These are phyloP conservation scores for Cercospora brassicicola DNA, from an alignment of 2,329 filamentous ascomycete species.

Conservation along the genomic window DNA sequence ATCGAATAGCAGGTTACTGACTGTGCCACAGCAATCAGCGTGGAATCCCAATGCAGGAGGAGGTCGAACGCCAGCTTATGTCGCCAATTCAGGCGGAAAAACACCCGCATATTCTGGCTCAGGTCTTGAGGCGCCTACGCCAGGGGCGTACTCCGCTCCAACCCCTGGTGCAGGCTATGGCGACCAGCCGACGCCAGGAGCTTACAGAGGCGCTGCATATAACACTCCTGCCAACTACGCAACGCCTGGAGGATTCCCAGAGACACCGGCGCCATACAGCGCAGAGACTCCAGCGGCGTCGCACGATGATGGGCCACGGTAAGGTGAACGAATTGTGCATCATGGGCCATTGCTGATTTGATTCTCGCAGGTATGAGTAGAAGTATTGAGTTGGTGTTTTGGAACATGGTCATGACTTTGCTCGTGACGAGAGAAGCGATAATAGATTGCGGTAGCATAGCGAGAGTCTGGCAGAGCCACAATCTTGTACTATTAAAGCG, in stretches of 20 bases:
- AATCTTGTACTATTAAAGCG: constrained; percentile 4
- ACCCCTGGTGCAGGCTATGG: constrained; percentile 42
- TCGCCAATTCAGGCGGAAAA: constrained; percentile 62
- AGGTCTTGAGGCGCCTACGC: constrained; percentile 64
- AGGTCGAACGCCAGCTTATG: constrained; percentile 55
- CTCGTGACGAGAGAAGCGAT: neutral
- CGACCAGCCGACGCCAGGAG: constrained; percentile 41
- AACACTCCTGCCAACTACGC: constrained; percentile 39
- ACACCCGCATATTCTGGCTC: constrained; percentile 65
- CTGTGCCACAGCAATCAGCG: constrained; percentile 35
- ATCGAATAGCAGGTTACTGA: constrained; percentile 60
- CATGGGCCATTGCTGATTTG: neutral
- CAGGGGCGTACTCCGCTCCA: constrained; percentile 45
- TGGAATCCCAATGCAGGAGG: constrained; percentile 41
- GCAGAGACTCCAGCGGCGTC: constrained; percentile 19
- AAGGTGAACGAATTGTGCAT: neutral
- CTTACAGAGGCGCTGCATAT: constrained; percentile 42
- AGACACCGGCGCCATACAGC: constrained; percentile 45
- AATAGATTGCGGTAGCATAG: constrained; percentile 8
- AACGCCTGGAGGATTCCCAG: constrained; percentile 52
- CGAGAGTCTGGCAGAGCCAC: neutral
- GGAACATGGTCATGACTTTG: neutral
- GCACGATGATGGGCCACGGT: constrained; percentile 18
- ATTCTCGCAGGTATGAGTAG: constrained; percentile 4
- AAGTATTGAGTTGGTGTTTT: neutral